phyloP scores from a whole-genome alignment of 768 basidiomycete species.

The Fistulinella prunicolor region DNA sequence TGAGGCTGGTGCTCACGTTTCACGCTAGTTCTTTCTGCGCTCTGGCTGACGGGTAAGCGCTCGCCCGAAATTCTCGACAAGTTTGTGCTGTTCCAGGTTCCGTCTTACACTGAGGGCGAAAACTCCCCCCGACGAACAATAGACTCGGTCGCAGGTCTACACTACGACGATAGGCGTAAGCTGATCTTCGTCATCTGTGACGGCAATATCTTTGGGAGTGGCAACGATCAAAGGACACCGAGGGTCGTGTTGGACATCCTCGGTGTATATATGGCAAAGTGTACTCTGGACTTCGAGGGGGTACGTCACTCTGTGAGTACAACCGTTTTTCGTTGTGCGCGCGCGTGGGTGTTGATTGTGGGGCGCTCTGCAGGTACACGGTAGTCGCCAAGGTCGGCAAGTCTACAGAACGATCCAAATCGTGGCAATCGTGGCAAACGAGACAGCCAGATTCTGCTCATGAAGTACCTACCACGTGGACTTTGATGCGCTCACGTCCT shows the following conservation, averaged over 20 bases:
- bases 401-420: constrained; percentile 87
- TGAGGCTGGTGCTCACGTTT: constrained; percentile 6
- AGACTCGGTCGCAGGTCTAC: constrained; percentile 84
- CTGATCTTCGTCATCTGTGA: constrained; percentile 92
- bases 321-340: neutral
- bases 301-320: constrained; percentile 85
- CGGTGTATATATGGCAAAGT: constrained; percentile 95
- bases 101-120: constrained; percentile 96
- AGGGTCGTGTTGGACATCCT: constrained; percentile 91
- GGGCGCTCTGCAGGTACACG: constrained; percentile 72
- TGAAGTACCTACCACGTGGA: constrained; percentile 94
- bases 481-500: constrained; percentile 92
- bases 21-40: constrained; percentile 76
- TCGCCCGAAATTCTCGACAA: constrained; percentile 90
- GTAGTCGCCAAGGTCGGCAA: constrained; percentile 94
- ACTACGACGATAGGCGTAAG: constrained; percentile 96
- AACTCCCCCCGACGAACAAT: constrained; percentile 89
- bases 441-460: constrained; percentile 86
- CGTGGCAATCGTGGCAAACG: constrained; percentile 94
- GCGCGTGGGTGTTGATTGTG: neutral
- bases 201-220: constrained; percentile 93
- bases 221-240: constrained; percentile 90
- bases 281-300: constrained; percentile 95
- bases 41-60: constrained; percentile 83
- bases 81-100: constrained; percentile 89